Evolutionary conservation across 2,329 filamentous ascomycete genomes (phyloP).

Genomic region (Dendrostoma leiphaemia): DNA sequence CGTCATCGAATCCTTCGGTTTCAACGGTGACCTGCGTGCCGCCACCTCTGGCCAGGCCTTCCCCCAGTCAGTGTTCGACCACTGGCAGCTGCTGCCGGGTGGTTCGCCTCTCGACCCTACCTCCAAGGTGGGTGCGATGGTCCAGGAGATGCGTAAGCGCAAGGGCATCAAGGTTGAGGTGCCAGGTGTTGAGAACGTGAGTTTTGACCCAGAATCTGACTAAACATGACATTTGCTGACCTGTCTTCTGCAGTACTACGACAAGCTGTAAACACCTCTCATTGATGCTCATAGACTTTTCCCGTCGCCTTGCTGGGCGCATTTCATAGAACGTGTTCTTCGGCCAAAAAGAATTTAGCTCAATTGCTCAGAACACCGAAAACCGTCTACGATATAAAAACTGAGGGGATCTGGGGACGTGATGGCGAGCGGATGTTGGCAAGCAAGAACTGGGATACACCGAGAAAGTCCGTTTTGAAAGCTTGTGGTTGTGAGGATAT

Average conservation of each 20-base stretch:
- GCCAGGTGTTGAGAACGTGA: slow-evolving; percentile 92
- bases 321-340: slow-evolving; percentile 39
- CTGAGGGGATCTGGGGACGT: slow-evolving; percentile 3
- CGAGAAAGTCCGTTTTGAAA: slow-evolving; percentile 32
- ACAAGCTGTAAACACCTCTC: slow-evolving; percentile 82
- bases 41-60: slow-evolving; percentile 97
- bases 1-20: slow-evolving; percentile 59
- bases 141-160: slow-evolving; percentile 91
- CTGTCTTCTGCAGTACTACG: slow-evolving; percentile 75
- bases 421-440: slow-evolving; percentile 6
- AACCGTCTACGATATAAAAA: slow-evolving; percentile 15
- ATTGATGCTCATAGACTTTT: slow-evolving; percentile 44
- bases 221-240: slow-evolving; percentile 33
- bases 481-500: slow-evolving; percentile 44
- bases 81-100: slow-evolving; percentile 96
- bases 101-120: slow-evolving; percentile 84
- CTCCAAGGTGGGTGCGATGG: slow-evolving; percentile 79
- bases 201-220: slow-evolving; percentile 36
- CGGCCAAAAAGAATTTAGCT: slow-evolving; percentile 17
- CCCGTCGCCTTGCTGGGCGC: slow-evolving; percentile 37
- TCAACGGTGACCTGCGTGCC: slow-evolving; percentile 94
- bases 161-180: slow-evolving; percentile 99
- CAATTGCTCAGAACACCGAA: slow-evolving; percentile 22
- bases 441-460: slow-evolving; percentile 33
- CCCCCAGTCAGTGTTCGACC: slow-evolving; percentile 98